A percentile compares a stretch with the other conserved stretches of the same genome.
These are phyloP conservation scores for Amphibolis antarctica DNA, from an alignment of 106 monocot genomes.

Conservation along the genomic window DNA sequence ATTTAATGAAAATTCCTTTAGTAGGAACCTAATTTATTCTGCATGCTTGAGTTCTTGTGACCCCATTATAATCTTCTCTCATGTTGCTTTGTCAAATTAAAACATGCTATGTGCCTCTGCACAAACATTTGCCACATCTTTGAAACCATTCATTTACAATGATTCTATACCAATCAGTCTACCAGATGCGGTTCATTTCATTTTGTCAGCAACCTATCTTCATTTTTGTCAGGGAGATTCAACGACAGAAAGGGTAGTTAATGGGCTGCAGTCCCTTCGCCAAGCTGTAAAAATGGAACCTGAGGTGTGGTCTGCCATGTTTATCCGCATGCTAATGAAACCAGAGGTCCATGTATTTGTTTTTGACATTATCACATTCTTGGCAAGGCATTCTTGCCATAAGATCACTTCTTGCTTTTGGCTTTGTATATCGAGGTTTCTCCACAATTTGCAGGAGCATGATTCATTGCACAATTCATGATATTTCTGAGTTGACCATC, in stretches of 20 bases:
- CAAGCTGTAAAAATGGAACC: slow-evolving; percentile 53
- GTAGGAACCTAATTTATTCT: too few relatives aligned
- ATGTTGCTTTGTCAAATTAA: too few relatives aligned
- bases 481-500: not conserved
- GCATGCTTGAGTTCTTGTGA: too few relatives aligned
- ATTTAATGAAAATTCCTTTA: too few relatives aligned
- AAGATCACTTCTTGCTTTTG: slow-evolving; percentile 55
- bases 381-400: slow-evolving; percentile 29
- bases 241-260: slow-evolving; percentile 32
- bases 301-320: slow-evolving; percentile 66
- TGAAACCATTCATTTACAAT: too few relatives aligned
- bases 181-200: not conserved
- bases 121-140: too few relatives aligned
- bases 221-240: slow-evolving; percentile 33
- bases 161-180: too few relatives aligned
- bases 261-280: slow-evolving; percentile 36
- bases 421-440: slow-evolving; percentile 59
- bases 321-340: slow-evolving; percentile 43
- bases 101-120: too few relatives aligned
- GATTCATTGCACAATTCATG: not conserved
- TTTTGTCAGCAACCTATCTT: not conserved
- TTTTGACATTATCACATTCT: slow-evolving; percentile 32
- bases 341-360: slow-evolving; percentile 54
- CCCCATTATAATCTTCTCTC: too few relatives aligned
- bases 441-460: slow-evolving; percentile 39